These are phyloP conservation scores for Amanita exitialis DNA, from an alignment of 768 basidiomycete genomes.

Conservation along the genomic window DNA sequence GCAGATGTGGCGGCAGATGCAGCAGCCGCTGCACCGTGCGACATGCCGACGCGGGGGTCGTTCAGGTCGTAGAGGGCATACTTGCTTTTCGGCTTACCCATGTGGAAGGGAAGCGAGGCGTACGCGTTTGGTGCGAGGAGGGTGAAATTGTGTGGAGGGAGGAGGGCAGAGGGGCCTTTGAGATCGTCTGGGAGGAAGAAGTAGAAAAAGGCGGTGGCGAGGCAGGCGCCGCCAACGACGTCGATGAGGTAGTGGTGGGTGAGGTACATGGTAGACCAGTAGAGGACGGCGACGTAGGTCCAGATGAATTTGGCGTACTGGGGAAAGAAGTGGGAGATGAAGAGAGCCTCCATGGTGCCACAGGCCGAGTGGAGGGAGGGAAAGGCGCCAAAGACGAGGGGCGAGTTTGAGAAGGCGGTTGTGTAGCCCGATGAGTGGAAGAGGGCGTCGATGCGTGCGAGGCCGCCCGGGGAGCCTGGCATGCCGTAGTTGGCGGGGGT, in stretches of 20 bases:
- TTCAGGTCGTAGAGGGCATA: conserved; percentile 76
- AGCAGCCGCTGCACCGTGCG: conserved; percentile 20
- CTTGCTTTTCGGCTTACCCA: conserved; percentile 30
- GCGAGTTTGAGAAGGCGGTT: conserved; percentile 72
- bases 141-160: conserved; percentile 34
- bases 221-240: conserved; percentile 87
- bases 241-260: conserved; percentile 99
- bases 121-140: conserved; percentile 4
- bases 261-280: conserved; percentile 99
- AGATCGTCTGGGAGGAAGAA: conserved; percentile 78
- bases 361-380: conserved; percentile 88
- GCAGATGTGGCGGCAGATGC: background rate
- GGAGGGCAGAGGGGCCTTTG: conserved; percentile 40
- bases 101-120: conserved; percentile 7
- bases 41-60: conserved; percentile 30
- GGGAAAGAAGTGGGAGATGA: conserved; percentile 93
- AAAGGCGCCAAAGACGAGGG: conserved; percentile 95
- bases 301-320: conserved; percentile 57
- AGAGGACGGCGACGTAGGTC: conserved; percentile 77
- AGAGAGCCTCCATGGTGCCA: conserved; percentile 87
- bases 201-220: conserved; percentile 84
- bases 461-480: conserved; percentile 87
- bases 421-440: conserved; percentile 74
- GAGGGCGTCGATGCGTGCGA: conserved; percentile 84
- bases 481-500: conserved; percentile 91